Evolutionary conservation across 179 eudicot genomes (phyloP).

Genomic region (Kewa caespitosa): DNA sequence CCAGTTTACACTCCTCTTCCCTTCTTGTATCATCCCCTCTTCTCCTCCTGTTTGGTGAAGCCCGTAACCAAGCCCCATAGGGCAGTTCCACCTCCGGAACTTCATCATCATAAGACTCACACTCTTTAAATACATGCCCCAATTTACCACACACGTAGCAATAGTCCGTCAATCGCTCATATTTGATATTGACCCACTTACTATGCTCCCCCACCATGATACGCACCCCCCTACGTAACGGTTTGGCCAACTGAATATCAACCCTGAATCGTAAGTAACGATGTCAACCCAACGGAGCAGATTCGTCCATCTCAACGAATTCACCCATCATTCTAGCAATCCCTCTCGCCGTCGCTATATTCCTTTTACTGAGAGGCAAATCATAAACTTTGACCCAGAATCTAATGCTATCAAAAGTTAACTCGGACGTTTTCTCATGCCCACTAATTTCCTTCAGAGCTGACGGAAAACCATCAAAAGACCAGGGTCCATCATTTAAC

Average conservation of each 20-base stretch:
- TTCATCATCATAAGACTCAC: neutral
- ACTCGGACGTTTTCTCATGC: neutral
- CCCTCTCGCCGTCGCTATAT: neutral
- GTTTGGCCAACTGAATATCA: neutral
- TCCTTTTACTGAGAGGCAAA: neutral
- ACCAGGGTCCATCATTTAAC: neutral
- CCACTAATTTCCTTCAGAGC: neutral
- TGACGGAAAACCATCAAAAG: neutral
- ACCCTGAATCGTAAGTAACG: neutral
- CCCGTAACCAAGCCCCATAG: neutral
- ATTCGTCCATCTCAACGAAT: neutral
- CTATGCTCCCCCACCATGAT: neutral
- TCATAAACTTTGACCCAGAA: neutral
- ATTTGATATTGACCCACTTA: neutral
- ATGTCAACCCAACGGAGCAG: neutral
- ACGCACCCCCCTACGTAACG: neutral
- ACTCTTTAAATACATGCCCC: neutral
- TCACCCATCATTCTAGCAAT: neutral
- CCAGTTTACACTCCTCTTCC: neutral
- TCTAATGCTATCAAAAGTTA: neutral
- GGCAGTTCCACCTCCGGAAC: neutral
- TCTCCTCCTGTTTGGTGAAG: neutral
- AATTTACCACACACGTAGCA: neutral
- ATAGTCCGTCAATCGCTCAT: neutral
- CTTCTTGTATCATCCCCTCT: neutral